phyloP scores from a whole-genome alignment of 495 filamentous ascomycete species.

The Bombardia bombarda region DNA sequence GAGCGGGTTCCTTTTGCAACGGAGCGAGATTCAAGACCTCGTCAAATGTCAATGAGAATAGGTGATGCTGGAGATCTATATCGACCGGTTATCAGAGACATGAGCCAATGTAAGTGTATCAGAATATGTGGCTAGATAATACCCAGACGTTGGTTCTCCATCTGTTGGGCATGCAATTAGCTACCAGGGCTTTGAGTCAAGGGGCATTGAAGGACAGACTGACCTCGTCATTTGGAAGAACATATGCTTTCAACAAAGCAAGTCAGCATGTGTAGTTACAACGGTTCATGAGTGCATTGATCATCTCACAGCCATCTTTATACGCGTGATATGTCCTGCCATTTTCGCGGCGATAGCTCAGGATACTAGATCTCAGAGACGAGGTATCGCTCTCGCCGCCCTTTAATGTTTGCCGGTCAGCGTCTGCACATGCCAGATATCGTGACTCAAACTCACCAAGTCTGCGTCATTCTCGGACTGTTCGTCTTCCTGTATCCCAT shows the following conservation, averaged over 20 bases:
- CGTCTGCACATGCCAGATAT: no score
- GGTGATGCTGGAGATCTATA: neutral
- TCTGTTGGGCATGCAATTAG: neutral
- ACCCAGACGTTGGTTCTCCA: neutral
- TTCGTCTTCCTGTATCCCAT: no score
- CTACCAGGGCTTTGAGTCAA: neutral
- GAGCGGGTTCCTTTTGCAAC: neutral
- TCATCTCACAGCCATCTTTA: conserved; percentile 10
- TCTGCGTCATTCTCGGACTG: no score
- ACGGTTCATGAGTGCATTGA: no score
- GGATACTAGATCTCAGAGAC: neutral
- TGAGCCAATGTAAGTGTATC: no score
- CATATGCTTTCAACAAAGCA: no score
- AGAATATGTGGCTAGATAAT: no score
- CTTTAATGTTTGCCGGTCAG: no score
- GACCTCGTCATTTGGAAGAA: neutral
- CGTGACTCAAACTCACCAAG: no score
- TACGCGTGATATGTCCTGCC: conserved; percentile 1
- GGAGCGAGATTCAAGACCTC: conserved; percentile 8
- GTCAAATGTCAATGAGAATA: conserved; percentile 7
- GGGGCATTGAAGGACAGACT: neutral
- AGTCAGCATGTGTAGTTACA: no score
- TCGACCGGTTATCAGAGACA: neutral
- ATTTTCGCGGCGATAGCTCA: neutral
- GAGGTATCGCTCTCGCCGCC: neutral